Evolutionary conservation across 2,329 filamentous ascomycete genomes (phyloP), one percentile per base, ranked within the genome.

Genomic region (Chalaropsis thielavioides): DNA sequence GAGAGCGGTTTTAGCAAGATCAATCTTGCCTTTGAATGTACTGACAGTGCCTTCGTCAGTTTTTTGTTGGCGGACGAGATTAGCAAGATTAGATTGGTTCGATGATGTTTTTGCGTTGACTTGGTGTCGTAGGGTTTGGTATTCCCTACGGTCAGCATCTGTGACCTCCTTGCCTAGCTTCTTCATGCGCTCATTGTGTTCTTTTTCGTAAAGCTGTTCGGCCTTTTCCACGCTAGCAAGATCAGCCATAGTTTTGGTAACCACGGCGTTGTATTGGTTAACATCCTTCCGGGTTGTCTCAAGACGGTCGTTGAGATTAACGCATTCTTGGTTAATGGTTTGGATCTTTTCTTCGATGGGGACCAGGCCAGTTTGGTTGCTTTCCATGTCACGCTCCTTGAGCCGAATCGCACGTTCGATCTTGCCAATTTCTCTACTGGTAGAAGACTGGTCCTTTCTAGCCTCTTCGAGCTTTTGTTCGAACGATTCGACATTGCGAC

Each of bases 291-390:
- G 79, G 43, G 96, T 84, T 27, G 85, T 83, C 2, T 83, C 80
- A 60, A 91, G 85, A 66, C 88, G 84, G 46, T 80, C 81, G 67
- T 85, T 81, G 66, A 89, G 83, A 67, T 81, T 83, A 62, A 86
- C 83, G 44, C 90, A 80, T 68, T 92, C 87, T 68, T 83, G 82
- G 15, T 80, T 84, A 6, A 88, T 89, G 68, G 95, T 86, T 61
- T 85, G 82, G 46, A 99, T 88, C 76, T 97, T 97, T 74, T 96
- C 91, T 62, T 96, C 87, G 67, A 97, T 85, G 0, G 94, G 94
- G 7, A 97, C 85, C 3, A 99, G 81, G 43, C 84, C 85, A 72
- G 91, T 95, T 70, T 92, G 86, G 69, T 89, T 87, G 67, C 94
- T 88, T 71, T 96, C 90, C 24, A 96, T 87, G 54, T 88, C 87